Conservation (phyloP, 1,284 basidiomycete species). For the Phellopilus nigrolimitatus region DNA sequence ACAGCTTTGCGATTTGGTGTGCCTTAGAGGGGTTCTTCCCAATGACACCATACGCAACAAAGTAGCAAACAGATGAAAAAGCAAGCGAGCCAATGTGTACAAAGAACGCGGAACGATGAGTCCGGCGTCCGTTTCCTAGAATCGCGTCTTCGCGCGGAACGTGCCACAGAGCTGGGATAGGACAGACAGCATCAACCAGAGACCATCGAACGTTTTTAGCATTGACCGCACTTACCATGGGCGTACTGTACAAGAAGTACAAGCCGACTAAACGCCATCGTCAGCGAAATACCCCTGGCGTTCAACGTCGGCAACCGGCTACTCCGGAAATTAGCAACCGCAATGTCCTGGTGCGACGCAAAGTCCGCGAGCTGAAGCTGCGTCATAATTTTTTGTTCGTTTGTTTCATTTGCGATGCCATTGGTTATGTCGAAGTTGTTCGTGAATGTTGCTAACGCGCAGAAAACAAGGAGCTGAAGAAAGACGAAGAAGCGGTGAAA, state of each 20-base stretch:
- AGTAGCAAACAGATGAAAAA: slow-evolving; percentile 19
- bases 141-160: slow-evolving; percentile 8
- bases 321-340: neutral
- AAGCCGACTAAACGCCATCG: slow-evolving; percentile 21
- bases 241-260: slow-evolving; percentile 21
- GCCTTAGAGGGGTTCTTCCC: slow-evolving; percentile 13
- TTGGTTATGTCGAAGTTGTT: slow-evolving; percentile 21
- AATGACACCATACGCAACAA: slow-evolving; percentile 17
- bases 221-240: slow-evolving; percentile 13
- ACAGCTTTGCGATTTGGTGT: slow-evolving; percentile 16
- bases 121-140: neutral
- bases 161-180: slow-evolving; percentile 11
- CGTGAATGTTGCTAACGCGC: slow-evolving; percentile 21
- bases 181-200: neutral
- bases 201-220: neutral
- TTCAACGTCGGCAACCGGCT: slow-evolving; percentile 20
- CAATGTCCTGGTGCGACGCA: slow-evolving; percentile 3
- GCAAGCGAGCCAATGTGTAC: slow-evolving; percentile 20
- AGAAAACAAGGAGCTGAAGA: slow-evolving; percentile 22
- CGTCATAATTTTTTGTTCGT: neutral
- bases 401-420: slow-evolving; percentile 12
- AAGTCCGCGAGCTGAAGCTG: slow-evolving; percentile 8
- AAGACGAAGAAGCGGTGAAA: slow-evolving; percentile 21
- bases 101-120: slow-evolving; percentile 2
- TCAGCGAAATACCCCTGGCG: slow-evolving; percentile 21